Evolutionary conservation across 768 basidiomycete species (phyloP).

Genomic region (Hygrocybe coccinea): DNA sequence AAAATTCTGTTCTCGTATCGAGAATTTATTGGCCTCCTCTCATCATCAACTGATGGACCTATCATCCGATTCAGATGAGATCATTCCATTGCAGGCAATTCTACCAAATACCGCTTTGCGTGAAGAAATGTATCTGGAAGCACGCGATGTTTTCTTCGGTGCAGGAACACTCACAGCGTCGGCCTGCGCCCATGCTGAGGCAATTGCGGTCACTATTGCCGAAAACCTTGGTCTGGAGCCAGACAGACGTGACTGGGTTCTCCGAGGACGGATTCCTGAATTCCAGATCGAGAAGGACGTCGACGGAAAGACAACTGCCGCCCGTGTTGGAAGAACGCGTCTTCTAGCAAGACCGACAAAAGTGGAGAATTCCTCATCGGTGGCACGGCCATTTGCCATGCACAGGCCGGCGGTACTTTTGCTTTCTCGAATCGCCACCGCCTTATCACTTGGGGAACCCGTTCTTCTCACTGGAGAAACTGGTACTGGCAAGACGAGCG

Average conservation of each 20-base stretch:
- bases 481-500: conserved; percentile 97
- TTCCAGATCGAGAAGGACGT: conserved; percentile 64
- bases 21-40: conserved; percentile 51
- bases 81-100: conserved; percentile 36
- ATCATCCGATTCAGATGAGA: conserved; percentile 23
- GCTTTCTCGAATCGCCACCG: conserved; percentile 73
- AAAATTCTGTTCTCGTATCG: conserved; percentile 76
- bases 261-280: conserved; percentile 60
- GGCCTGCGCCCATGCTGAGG: conserved; percentile 45
- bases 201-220: conserved; percentile 52
- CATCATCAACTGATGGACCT: conserved; percentile 42
- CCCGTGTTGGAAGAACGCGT: conserved; percentile 60
- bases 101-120: conserved; percentile 71
- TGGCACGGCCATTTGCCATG: conserved; percentile 72
- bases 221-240: conserved; percentile 44
- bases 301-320: conserved; percentile 53
- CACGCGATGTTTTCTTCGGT: conserved; percentile 89
- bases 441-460: conserved; percentile 72
- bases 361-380: conserved; percentile 28
- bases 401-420: conserved; percentile 80
- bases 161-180: conserved; percentile 51
- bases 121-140: conserved; percentile 86
- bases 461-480: conserved; percentile 94
- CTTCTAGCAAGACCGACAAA: conserved; percentile 45
- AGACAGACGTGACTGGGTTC: conserved; percentile 57